Conservation (phyloP, 768 basidiomycete genomes). For the Pleurotus platypus region DNA sequence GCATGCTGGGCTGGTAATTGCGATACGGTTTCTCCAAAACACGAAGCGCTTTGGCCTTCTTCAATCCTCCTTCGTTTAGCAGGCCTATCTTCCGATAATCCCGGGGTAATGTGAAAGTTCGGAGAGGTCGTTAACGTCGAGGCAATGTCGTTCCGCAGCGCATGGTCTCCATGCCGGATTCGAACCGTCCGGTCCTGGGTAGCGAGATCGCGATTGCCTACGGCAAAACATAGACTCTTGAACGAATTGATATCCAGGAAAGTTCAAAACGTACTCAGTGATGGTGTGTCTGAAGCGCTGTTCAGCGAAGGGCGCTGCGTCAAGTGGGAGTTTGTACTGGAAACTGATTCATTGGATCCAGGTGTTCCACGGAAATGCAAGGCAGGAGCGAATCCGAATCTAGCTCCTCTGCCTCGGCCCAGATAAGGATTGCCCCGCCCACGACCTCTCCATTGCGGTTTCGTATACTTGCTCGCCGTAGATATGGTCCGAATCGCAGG, state of each 20-base stretch:
- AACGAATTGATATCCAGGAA: background rate
- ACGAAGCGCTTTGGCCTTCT: background rate
- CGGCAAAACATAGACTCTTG: background rate
- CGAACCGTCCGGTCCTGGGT: background rate
- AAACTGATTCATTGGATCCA: no score
- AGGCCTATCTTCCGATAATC: background rate
- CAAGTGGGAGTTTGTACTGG: background rate
- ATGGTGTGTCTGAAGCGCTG: background rate
- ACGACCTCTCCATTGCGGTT: background rate
- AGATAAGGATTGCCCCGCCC: background rate
- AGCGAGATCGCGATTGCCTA: background rate
- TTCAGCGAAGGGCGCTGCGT: background rate
- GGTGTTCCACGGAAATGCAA: no score
- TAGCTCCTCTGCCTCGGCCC: background rate
- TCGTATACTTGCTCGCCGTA: background rate
- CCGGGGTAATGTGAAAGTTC: background rate
- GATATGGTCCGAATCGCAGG: background rate
- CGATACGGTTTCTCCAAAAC: background rate
- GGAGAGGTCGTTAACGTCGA: background rate
- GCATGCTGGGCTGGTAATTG: background rate
- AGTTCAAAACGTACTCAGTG: no score
- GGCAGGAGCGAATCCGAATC: background rate
- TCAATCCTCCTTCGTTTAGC: background rate
- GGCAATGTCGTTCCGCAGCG: background rate
- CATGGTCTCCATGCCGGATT: background rate